Percentiles rank a stretch among this genome's conserved stretches.
Evolutionary conservation across 805 yeast species (phyloP).

Genomic region (Pichia thaimueangensis): DNA sequence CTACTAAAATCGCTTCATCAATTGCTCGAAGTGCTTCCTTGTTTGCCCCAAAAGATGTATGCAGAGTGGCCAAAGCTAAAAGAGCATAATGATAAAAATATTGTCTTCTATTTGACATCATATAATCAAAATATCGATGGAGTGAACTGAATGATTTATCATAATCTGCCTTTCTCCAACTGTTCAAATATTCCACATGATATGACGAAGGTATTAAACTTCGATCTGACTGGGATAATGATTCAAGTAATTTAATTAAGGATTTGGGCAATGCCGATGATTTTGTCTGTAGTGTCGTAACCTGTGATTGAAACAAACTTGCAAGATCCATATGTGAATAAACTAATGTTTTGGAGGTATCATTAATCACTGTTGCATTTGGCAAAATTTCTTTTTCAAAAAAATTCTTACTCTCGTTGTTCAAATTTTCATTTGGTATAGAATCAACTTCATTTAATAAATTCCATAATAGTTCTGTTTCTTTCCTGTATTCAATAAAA

Average conservation of each 20-base stretch:
- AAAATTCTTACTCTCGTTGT: not conserved
- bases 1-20: slow-evolving; percentile 82
- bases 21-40: slow-evolving; percentile 71
- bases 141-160: slow-evolving; percentile 53
- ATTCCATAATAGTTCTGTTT: slow-evolving; percentile 16
- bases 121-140: slow-evolving; percentile 62
- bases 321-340: slow-evolving; percentile 46
- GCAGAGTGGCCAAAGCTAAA: slow-evolving; percentile 63
- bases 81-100: slow-evolving; percentile 72
- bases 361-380: not conserved
- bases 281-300: slow-evolving; percentile 42
- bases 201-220: slow-evolving; percentile 40
- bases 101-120: slow-evolving; percentile 59
- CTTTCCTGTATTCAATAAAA: slow-evolving; percentile 33
- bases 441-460: slow-evolving; percentile 11
- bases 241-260: slow-evolving; percentile 35
- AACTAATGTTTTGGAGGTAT: not conserved
- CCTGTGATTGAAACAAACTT: slow-evolving; percentile 45
- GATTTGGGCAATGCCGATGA: slow-evolving; percentile 45
- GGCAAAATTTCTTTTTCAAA: slow-evolving; percentile 11
- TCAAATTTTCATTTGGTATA: slow-evolving; percentile 3
- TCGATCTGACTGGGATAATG: slow-evolving; percentile 43
- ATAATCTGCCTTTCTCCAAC: slow-evolving; percentile 53
- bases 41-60: slow-evolving; percentile 60
- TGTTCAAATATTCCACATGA: slow-evolving; percentile 56